Conservation (phyloP, 2,329 filamentous ascomycete genomes). For the Scolecobasidium constrictum region DNA sequence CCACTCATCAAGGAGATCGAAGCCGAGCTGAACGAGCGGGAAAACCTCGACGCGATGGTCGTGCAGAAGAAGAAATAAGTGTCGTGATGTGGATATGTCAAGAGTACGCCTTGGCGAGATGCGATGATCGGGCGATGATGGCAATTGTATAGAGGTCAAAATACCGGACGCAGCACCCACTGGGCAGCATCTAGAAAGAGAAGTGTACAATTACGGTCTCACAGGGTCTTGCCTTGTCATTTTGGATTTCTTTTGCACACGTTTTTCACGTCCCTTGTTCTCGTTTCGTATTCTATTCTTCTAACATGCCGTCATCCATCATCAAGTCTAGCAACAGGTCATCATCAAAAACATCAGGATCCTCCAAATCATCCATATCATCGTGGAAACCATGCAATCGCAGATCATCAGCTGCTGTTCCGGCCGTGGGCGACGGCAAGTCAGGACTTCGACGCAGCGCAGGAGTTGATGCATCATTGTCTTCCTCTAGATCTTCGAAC, state of each 20-base stretch:
- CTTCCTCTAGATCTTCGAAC: neutral
- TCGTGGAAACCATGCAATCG: no score
- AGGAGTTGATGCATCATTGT: no score
- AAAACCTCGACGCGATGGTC: slow-evolving; percentile 57
- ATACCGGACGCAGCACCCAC: no score
- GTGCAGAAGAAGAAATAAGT: slow-evolving; percentile 26
- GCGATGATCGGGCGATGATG: no score
- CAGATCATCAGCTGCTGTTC: neutral
- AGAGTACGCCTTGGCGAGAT: no score
- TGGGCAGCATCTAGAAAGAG: neutral
- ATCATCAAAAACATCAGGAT: neutral
- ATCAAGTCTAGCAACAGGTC: slow-evolving; percentile 1
- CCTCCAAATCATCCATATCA: neutral
- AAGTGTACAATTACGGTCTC: neutral
- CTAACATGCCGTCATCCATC: neutral
- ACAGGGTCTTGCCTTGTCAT: neutral
- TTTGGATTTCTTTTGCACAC: no score
- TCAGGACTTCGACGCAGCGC: neutral
- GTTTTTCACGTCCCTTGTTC: neutral
- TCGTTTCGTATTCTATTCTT: neutral
- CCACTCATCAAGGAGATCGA: slow-evolving; percentile 60
- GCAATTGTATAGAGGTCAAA: neutral
- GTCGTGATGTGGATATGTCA: neutral
- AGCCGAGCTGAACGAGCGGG: slow-evolving; percentile 54
- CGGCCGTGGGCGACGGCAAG: neutral